Evolutionary conservation across 2,329 filamentous ascomycete species (phyloP), one percentile per base, ranked within the genome.

Genomic region (Septoria petroselini): DNA sequence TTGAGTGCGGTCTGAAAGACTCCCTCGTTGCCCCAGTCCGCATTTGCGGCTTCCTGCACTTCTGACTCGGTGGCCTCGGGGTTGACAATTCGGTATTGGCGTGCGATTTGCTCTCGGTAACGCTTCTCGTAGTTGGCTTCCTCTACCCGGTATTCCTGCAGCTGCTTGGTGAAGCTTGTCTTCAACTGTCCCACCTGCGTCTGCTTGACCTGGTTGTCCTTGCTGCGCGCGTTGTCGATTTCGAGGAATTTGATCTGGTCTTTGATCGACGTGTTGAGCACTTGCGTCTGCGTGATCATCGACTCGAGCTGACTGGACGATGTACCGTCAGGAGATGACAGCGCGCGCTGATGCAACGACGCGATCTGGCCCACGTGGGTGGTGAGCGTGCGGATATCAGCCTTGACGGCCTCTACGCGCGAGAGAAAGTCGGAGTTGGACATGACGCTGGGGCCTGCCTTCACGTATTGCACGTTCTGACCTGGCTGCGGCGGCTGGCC

Each of bases 1-100:
- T 83, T 83, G 63, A 91, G 82, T 85, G 87, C 87, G 50, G 83
- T 85, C 70, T 90, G 85, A 73, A 91, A 93, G 48, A 93, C 83
- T 62, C 86, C 85, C 72, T 91, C 84, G 52, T 86, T 80, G 46
- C 84, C 82, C 84, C 86, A 87, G 66, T 90, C 83, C 46, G 81
- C 75, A 59, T 87, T 76, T 18, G 82, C 74, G 3, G 86, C 86
- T 66, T 87, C 74, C 41, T 77, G 73, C 2, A 91, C 83, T 69
- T 91, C 85, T 1, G 78, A 73, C 52, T 90, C 85, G 41, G 79
- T 79, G n/a, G 87, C 88, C 37, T 89, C 83, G 43, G 87, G 87
- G 41, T 67, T 67, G 41, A 67, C 86, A 65, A 91, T 90, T 49
- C 82, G 78, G 70, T 88, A 91, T 70, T 93, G 88, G 62, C 88